Base-by-base conservation (phyloP, 441 rosid species). In the Flueggea neowawraea region DNA sequence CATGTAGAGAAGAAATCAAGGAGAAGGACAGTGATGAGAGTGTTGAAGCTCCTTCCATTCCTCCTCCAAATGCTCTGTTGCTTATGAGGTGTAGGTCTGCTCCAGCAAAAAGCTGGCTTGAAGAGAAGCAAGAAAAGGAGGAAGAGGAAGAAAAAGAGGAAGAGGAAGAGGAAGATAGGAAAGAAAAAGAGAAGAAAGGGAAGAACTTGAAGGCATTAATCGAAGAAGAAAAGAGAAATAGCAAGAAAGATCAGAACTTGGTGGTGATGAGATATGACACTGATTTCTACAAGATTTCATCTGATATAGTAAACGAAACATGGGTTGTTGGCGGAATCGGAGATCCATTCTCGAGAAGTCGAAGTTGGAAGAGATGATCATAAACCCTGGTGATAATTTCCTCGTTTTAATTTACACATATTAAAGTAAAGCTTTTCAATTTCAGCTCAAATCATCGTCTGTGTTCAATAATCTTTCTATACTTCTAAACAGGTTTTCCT, bases 31-130 rank as follows among this genome's bases (percentile, higher is more conserved):
- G 70, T 11, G 73, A 49, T 1, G 68, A 69, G 61, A 22, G 45
- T 2, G 12, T 31, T 16, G 62, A 51, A 6, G 54, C 62, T 12
- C 65, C 88, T 28, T 72, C 79, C 58, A 80, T 77, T 65, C 96
- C 97, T 15, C 97, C 97, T 28, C 81, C 91, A 16, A 91, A 91
- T 66, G 94, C 97, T 16, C 76, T 91, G 49, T 64, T 84, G 49
- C 78, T 89, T n/a, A 91, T 89, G 96, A 88, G 96, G 48, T 85
- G 97, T 12, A 79, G 88, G 74, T 93, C 97, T 60, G 97, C 97
- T 49, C 97, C 98, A 12, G 97, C 79, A 17, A 90, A 84, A 71
- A 80, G 77, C 71, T 67, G 86, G 89, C 54, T 78, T 39, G 80
- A 83, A 55, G 60, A 73, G 56, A 70, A 74, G 58, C 51, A 41